These are phyloP conservation scores for Neospora caninum DNA, from an alignment of 169 alveolate species.

Conservation along the genomic window DNA sequence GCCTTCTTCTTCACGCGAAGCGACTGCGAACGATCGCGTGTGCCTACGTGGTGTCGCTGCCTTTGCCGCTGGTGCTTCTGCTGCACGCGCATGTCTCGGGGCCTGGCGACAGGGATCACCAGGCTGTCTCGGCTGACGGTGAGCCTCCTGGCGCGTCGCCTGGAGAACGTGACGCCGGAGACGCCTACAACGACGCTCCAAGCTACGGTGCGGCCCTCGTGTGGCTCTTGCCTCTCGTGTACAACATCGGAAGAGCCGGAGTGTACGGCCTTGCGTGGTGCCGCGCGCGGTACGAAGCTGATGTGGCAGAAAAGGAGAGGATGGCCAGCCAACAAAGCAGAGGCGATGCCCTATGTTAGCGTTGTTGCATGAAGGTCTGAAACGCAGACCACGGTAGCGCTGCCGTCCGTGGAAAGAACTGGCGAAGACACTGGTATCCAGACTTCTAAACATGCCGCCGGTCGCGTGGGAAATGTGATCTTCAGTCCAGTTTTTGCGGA, in stretches of 20 bases:
- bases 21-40: not conserved
- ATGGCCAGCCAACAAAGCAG: not conserved
- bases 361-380: too few relatives aligned
- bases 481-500: too few relatives aligned
- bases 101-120: not conserved
- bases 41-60: conserved; percentile 1
- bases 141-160: not conserved
- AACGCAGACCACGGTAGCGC: too few relatives aligned
- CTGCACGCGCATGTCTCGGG: not conserved
- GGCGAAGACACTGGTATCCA: too few relatives aligned
- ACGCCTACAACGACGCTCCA: not conserved
- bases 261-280: conserved; percentile 20
- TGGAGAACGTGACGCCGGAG: not conserved
- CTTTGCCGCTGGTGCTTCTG: not conserved
- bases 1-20: not conserved
- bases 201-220: not conserved
- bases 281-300: conserved; percentile 17
- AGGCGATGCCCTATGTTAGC: not conserved
- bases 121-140: not conserved
- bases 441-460: too few relatives aligned
- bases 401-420: too few relatives aligned
- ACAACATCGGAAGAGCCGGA: conserved; percentile 15
- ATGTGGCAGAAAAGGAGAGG: not conserved
- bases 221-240: conserved; percentile 45
- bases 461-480: too few relatives aligned